Evolutionary conservation across 371 early-diverging fungal species (phyloP).

Genomic region (Saksenaea vasiformis): DNA sequence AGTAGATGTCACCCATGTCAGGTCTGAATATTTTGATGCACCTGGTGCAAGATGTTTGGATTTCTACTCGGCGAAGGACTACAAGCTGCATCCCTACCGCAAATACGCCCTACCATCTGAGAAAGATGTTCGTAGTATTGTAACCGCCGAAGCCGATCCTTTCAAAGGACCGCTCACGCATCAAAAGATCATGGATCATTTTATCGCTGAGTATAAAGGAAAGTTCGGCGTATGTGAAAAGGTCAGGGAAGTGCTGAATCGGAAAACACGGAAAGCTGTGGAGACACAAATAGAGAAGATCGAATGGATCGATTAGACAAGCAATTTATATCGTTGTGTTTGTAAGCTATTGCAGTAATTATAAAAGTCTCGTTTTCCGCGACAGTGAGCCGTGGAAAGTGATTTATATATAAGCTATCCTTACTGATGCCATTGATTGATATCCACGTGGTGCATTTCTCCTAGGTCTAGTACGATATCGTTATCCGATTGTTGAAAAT

Average conservation of each 20-base stretch:
- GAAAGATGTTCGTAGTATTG: conserved; percentile 55
- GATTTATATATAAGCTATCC: neutral
- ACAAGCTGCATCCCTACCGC: conserved; percentile 62
- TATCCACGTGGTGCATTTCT: neutral
- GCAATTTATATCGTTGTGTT: neutral
- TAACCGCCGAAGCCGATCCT: conserved; percentile 51
- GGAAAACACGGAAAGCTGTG: conserved; percentile 39
- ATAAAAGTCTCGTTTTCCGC: too few relatives aligned
- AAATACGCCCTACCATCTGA: conserved; percentile 73
- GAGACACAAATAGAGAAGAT: neutral
- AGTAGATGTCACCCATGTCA: conserved; percentile 54
- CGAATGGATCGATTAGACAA: conserved; percentile 19
- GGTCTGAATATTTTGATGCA: conserved; percentile 47
- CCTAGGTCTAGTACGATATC: neutral
- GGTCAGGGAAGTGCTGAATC: conserved; percentile 59
- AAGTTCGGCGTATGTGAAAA: conserved; percentile 71
- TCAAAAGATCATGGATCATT: conserved; percentile 63
- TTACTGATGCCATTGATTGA: neutral
- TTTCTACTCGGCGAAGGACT: conserved; percentile 12
- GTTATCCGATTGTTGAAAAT: neutral
- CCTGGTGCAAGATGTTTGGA: conserved; percentile 13
- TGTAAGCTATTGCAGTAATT: too few relatives aligned
- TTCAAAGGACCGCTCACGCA: conserved; percentile 38
- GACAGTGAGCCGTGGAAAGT: too few relatives aligned
- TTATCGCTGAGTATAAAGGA: conserved; percentile 44